phyloP scores from a whole-genome alignment of 2,329 filamentous ascomycete genomes.

The Apiospora hydei region DNA sequence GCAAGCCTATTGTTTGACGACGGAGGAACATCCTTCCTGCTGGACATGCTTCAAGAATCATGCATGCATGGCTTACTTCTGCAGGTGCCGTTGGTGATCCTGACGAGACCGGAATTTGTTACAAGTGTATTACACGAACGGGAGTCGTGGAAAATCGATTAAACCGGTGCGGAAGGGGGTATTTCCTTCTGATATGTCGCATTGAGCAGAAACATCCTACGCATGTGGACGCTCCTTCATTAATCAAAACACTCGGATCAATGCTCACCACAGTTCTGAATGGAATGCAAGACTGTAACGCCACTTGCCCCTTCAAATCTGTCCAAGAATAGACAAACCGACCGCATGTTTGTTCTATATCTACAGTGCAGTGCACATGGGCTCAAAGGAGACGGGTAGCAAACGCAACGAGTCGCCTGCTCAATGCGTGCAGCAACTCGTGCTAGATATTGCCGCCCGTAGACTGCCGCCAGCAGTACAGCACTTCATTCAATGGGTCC shows the following conservation, averaged over 20 bases:
- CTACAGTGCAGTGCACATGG: not conserved
- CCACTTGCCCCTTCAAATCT: constrained; percentile 13
- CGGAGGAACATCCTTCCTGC: not conserved
- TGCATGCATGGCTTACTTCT: constrained; percentile 4
- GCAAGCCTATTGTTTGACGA: not conserved
- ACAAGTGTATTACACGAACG: constrained; percentile 2
- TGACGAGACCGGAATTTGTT: not conserved
- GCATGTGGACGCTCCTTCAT: constrained; percentile 10
- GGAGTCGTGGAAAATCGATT: not conserved
- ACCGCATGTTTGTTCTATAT: not conserved
- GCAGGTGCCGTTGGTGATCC: not conserved
- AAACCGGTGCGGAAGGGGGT: not conserved
- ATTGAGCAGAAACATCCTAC: not conserved
- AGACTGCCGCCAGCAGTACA: not conserved
- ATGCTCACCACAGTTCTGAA: constrained; percentile 2
- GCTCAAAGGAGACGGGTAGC: not conserved
- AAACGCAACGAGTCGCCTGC: not conserved
- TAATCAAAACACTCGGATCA: not conserved
- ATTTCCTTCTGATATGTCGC: not conserved
- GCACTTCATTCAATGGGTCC: not conserved
- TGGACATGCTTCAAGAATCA: not conserved
- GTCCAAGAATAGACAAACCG: not conserved
- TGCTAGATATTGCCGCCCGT: not conserved
- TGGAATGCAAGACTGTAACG: not conserved
- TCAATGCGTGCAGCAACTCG: not conserved